These are phyloP conservation scores for Tremellales sp. DNA, from an alignment of 1,284 basidiomycete species.

Conservation along the genomic window DNA sequence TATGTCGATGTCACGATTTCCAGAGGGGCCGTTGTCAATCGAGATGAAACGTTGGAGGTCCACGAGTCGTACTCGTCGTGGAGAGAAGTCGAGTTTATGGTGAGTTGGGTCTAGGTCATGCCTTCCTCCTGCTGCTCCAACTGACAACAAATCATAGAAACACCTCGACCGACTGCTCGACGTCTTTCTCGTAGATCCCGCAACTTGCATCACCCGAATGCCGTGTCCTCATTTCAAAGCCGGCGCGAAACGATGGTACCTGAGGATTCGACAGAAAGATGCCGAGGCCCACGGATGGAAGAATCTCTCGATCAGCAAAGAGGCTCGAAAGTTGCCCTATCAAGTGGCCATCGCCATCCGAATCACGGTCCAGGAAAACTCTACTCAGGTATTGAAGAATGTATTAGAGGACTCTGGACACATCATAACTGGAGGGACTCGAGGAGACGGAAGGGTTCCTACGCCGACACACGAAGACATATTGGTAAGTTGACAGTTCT, in stretches of 20 bases:
- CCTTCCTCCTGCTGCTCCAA: neutral
- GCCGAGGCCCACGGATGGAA: neutral
- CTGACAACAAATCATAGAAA: conserved; percentile 1
- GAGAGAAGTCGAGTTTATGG: conserved; percentile 8
- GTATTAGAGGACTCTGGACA: neutral
- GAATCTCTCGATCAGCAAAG: conserved; percentile 11
- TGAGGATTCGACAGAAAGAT: conserved; percentile 12
- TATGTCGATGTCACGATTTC: conserved; percentile 10
- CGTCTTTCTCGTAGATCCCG: conserved; percentile 13
- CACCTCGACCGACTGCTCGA: conserved; percentile 6
- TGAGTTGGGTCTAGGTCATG: conserved; percentile 3
- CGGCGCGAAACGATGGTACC: conserved; percentile 13
- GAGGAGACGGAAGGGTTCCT: conserved; percentile 23
- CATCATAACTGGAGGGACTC: conserved; percentile 9
- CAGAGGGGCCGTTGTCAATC: conserved; percentile 18
- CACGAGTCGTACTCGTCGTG: conserved; percentile 1
- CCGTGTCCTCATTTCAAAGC: conserved; percentile 5
- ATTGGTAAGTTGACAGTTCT: conserved; percentile 29
- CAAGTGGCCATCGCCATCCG: conserved; percentile 27
- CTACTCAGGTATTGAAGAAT: conserved; percentile 3
- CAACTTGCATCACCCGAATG: conserved; percentile 9
- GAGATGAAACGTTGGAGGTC: conserved; percentile 2
- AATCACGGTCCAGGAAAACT: conserved; percentile 28
- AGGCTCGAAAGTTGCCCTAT: conserved; percentile 11
- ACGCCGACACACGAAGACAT: conserved; percentile 20